phyloP scores from a whole-genome alignment of 768 basidiomycete genomes.

The Paxillus involutus region DNA sequence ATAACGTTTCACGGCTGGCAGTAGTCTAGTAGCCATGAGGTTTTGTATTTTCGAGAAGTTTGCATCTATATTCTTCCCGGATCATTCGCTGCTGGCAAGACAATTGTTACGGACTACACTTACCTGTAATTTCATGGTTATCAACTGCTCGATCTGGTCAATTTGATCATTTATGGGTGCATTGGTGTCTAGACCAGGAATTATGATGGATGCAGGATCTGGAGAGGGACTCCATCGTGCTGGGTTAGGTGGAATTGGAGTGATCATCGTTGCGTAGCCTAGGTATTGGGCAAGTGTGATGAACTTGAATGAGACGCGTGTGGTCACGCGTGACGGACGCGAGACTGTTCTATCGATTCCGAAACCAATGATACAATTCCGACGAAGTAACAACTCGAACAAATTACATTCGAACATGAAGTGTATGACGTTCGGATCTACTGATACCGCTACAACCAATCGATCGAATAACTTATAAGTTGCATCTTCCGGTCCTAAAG shows the following conservation, averaged over 20 bases:
- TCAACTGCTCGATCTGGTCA: constrained; percentile 94
- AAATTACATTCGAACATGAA: too few relatives aligned
- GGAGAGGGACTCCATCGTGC: constrained; percentile 65
- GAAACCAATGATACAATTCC: background rate
- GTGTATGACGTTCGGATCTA: background rate
- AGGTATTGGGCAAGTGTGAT: background rate
- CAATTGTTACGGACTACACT: constrained; percentile 1
- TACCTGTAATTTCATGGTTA: constrained; percentile 89
- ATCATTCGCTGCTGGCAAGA: constrained; percentile 13
- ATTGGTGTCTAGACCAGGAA: constrained; percentile 71
- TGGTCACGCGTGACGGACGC: constrained; percentile 26
- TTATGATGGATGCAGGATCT: constrained; percentile 61
- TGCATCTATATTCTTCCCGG: constrained; percentile 78
- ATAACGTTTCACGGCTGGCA: constrained; percentile 90
- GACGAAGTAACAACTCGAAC: background rate
- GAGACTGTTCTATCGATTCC: background rate
- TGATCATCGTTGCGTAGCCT: constrained; percentile 23
- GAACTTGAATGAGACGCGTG: constrained; percentile 7
- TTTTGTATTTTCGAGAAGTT: constrained; percentile 91
- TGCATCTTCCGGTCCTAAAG: background rate
- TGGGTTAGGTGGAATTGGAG: constrained; percentile 57
- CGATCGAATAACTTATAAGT: background rate
- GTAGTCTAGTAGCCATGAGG: constrained; percentile 71
- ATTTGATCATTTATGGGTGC: constrained; percentile 80
- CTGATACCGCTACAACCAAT: background rate